Base-by-base conservation (phyloP, 208 protist species). In the Trypanosoma mega region DNA sequence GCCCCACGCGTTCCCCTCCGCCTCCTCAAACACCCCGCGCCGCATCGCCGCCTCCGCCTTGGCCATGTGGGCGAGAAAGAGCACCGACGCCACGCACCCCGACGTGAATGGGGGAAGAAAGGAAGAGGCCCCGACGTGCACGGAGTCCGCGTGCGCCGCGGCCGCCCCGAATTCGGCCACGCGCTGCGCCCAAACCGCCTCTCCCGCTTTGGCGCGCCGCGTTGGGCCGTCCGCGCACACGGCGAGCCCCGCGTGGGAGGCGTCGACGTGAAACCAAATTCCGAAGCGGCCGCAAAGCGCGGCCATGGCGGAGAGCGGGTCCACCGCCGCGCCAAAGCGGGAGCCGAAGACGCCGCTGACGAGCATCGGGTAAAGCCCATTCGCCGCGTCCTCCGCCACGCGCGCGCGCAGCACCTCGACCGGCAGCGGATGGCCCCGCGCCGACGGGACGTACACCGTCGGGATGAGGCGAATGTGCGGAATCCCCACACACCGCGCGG, bases 261-360 rank as follows among this genome's bases (percentile, higher is more conserved):
- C 85, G 37, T 90, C 87, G 4, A 90, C 41, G 66, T 93, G 87
- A 33, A 83, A 77, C 83, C 87, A 93, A 24, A 90, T 56, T 2
- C 76, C 80, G 9, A 85, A 60, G 20, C 65, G 66, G 4, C 53
- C 34, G 57, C 87, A 90, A 29, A 90, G 74, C 16, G 61, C 46
- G 0, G 69, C 71, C 7, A 90, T 18, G 30, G 48, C 67, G 0
- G 45, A 53, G 7, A 93, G 63, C 2, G 80, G 82, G 39, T 93
- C 87, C 0, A 88, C 73, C 3, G 76, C 68, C 14, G 73, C 87
- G 33, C 71, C 78, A n/a, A 71, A 68, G 0, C 47, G 53, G 2
- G 72, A 68, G 7, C 82, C 80, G 23, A 84, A 78, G 20, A 76
- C 76, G 39, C 77, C 87, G 12, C 82, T 76, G 0, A 93, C 70